Base-by-base conservation (phyloP, 2,329 filamentous ascomycete genomes). In the Cryphonectria naterciae region DNA sequence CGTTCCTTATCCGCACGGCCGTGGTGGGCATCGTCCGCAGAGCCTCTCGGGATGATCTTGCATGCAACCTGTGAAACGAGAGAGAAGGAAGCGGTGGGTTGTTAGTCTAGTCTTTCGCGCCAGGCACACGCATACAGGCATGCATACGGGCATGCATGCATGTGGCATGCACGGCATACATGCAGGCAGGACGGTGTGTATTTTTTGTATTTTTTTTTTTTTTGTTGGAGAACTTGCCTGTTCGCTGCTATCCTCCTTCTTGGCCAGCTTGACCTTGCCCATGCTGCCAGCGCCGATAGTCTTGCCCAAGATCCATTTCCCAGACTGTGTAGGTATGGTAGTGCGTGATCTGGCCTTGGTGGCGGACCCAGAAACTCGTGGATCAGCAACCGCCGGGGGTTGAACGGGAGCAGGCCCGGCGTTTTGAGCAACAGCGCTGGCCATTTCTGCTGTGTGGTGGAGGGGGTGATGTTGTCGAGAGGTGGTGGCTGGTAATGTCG, bases 261-360 rank as follows among this genome's bases (percentile, higher is more conserved):
- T 93, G 35, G 96, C 96, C 75, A 99, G 85, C 84, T 98, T 98
- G 74, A 99, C 96, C 81, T 98, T 98, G 74, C 96, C 96, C 96
- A 99, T 99, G 81, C 95, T 98, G 66, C 96, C 96, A 68, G 95
- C 94, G 72, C 96, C 96, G 77, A 99, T 96, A 4, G 96, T 98
- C 85, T 98, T 98, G 72, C 95, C 95, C 67, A 99, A 85, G 69
- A 94, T 90, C 94, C 95, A 99, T 84, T 95, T 94, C 70, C 96
- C 96, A 17, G 95, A 94, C 63, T 92, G 91, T 3, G 95, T 94
- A 67, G 93, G 93, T 79, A 99, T 97, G 56, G 93, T 95, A 17
- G 95, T 98, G 77, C 89, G 86, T 68, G 88, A 86, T 75, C 87
- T 87, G 72, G 85, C 83, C 75, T 85, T 85, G 58, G 69, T 67